Evolutionary conservation across 768 basidiomycete species (phyloP).

Genomic region (Pleurotus cornucopiae): DNA sequence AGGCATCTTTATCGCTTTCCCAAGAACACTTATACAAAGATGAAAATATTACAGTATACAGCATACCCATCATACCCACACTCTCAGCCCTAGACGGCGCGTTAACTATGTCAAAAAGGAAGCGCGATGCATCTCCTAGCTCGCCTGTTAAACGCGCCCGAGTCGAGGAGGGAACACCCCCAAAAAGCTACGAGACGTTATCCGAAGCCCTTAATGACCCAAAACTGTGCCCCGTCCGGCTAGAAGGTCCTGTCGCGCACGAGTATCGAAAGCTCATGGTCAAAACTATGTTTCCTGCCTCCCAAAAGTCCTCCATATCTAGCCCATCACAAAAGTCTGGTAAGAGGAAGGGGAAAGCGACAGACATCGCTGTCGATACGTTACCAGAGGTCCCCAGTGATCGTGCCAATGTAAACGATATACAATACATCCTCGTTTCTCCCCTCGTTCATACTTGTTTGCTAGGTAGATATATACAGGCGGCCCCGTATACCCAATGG

Average conservation of each 20-base stretch:
- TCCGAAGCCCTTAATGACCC: slow-evolving; percentile 13
- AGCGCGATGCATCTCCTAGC: slow-evolving; percentile 35
- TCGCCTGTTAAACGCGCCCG: slow-evolving; percentile 29
- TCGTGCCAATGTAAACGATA: not conserved
- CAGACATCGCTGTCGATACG: slow-evolving; percentile 8
- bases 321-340: slow-evolving; percentile 9
- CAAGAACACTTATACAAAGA: slow-evolving; percentile 54
- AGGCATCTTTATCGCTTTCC: slow-evolving; percentile 28
- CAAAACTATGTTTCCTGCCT: slow-evolving; percentile 58
- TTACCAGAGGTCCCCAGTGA: not conserved
- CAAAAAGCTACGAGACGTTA: slow-evolving; percentile 6
- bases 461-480: slow-evolving; percentile 25
- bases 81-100: not conserved
- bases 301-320: slow-evolving; percentile 18
- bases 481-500: slow-evolving; percentile 25
- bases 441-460: not conserved
- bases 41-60: slow-evolving; percentile 60
- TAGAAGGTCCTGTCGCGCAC: slow-evolving; percentile 43
- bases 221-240: slow-evolving; percentile 26
- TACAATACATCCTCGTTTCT: slow-evolving; percentile 3
- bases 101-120: slow-evolving; percentile 32
- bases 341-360: slow-evolving; percentile 10
- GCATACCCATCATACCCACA: slow-evolving; percentile 41
- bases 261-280: slow-evolving; percentile 53
- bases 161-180: slow-evolving; percentile 16